These are phyloP conservation scores for Penicillium macrosclerotiorum DNA, from an alignment of 495 filamentous ascomycete species.

Conservation along the genomic window DNA sequence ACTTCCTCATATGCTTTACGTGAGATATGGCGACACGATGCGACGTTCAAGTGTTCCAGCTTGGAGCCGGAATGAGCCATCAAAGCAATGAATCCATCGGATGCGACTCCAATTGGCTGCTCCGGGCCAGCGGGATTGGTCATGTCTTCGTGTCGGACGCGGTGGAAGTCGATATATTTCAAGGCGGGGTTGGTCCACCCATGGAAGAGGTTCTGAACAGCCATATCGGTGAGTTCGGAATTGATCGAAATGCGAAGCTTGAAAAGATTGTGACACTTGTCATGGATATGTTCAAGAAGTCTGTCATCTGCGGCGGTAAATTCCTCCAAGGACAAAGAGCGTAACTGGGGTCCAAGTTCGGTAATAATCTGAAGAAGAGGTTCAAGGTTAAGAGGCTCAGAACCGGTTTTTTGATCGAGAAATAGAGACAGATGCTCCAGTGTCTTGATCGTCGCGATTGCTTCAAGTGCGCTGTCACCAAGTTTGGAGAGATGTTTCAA, in stretches of 20 bases:
- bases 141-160: conserved; percentile 71
- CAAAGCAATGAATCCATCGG: conserved; percentile 68
- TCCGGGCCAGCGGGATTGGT: conserved; percentile 58
- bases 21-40: conserved; percentile 76
- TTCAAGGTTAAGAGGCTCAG: conserved; percentile 45
- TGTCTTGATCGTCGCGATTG: conserved; percentile 53
- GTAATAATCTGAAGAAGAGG: conserved; percentile 62
- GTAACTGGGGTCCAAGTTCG: conserved; percentile 56
- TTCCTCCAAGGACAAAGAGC: conserved; percentile 69
- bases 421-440: conserved; percentile 74
- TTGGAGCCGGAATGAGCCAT: conserved; percentile 76
- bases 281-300: conserved; percentile 63
- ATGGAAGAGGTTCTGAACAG: conserved; percentile 66
- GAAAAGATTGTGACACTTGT: conserved; percentile 57
- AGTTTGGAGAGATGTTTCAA: conserved; percentile 58
- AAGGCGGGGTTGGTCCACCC: conserved; percentile 72
- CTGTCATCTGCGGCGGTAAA: conserved; percentile 58
- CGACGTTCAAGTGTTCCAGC: conserved; percentile 64
- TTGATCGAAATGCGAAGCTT: conserved; percentile 81
- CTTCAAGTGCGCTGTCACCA: conserved; percentile 42
- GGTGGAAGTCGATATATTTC: conserved; percentile 65
- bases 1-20: conserved; percentile 64
- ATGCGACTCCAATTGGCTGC: conserved; percentile 65
- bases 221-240: conserved; percentile 68
- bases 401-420: conserved; percentile 53